Conservation (phyloP, 2,329 filamentous ascomycete species). For the Hypoxylon sp. region DNA sequence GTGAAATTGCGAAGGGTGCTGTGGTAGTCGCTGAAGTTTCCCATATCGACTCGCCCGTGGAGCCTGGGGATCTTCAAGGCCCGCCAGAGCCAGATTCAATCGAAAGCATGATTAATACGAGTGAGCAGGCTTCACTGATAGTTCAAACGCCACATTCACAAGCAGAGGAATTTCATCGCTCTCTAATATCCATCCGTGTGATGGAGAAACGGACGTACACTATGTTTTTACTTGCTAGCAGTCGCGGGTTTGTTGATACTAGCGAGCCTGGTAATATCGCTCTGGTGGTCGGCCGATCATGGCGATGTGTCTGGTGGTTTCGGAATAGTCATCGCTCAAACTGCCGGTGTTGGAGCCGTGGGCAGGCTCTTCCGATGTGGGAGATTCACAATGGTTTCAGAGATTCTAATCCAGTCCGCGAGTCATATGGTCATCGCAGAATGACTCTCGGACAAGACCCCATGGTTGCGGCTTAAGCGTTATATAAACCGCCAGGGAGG, state of each 20-base stretch:
- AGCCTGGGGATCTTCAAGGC: not conserved
- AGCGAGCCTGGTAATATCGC: constrained; percentile 19
- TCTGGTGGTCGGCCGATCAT: constrained; percentile 26
- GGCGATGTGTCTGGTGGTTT: constrained; percentile 21
- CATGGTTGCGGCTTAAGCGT: not conserved
- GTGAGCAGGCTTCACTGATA: not conserved
- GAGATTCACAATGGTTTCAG: not conserved
- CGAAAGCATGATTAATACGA: not conserved
- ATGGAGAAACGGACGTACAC: constrained; percentile 16
- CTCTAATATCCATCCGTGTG: not conserved
- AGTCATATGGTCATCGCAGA: not conserved
- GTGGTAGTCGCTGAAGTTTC: not conserved
- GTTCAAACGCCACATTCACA: not conserved
- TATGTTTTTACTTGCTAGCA: constrained; percentile 24
- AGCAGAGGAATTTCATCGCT: not conserved
- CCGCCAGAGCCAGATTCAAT: not conserved
- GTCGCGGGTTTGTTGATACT: not conserved
- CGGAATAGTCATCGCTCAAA: constrained; percentile 16
- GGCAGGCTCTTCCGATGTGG: not conserved
- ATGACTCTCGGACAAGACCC: not conserved
- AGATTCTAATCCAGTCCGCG: not conserved
- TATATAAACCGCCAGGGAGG: not conserved
- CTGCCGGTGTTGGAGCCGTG: constrained; percentile 17
- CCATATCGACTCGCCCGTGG: not conserved
- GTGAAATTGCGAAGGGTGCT: not conserved